Percentiles rank a stretch among this genome's conserved stretches.
Conservation (phyloP, 2,329 filamentous ascomycete species). For the Fusarium pseudograminearum region DNA sequence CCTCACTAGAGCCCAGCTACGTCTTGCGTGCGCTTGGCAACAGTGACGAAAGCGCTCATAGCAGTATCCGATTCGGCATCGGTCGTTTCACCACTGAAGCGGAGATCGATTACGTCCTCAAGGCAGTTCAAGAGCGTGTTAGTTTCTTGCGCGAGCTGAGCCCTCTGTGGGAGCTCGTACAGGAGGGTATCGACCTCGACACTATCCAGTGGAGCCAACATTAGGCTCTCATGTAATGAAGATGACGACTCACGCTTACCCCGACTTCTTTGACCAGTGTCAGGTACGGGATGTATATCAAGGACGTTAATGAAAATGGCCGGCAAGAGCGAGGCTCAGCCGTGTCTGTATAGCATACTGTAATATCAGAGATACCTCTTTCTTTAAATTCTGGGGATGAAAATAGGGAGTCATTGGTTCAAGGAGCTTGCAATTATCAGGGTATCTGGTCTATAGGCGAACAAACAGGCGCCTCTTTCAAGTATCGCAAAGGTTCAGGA, state of each 20-base stretch:
- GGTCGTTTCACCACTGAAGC: constrained; percentile 94
- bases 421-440: constrained; percentile 31
- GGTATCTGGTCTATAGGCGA: constrained; percentile 29
- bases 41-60: constrained; percentile 97
- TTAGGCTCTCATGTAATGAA: constrained; percentile 58
- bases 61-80: constrained; percentile 97
- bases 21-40: constrained; percentile 93
- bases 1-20: constrained; percentile 95
- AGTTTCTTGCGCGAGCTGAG: constrained; percentile 94
- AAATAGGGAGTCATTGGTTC: constrained; percentile 42
- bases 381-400: constrained; percentile 43
- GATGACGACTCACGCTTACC: constrained; percentile 9
- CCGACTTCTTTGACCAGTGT: constrained; percentile 2
- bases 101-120: constrained; percentile 97
- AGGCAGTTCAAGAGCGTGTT: constrained; percentile 91
- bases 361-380: constrained; percentile 52
- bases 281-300: constrained; percentile 9
- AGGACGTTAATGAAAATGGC: constrained; percentile 28
- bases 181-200: constrained; percentile 94
- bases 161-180: constrained; percentile 96
- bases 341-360: constrained; percentile 52
- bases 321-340: constrained; percentile 39
- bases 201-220: constrained; percentile 99
- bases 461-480: constrained; percentile 27
- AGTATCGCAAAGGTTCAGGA: constrained; percentile 17